These are phyloP conservation scores for Stagonosporopsis tanaceti DNA, from an alignment of 2,329 filamentous ascomycete species.

Conservation along the genomic window DNA sequence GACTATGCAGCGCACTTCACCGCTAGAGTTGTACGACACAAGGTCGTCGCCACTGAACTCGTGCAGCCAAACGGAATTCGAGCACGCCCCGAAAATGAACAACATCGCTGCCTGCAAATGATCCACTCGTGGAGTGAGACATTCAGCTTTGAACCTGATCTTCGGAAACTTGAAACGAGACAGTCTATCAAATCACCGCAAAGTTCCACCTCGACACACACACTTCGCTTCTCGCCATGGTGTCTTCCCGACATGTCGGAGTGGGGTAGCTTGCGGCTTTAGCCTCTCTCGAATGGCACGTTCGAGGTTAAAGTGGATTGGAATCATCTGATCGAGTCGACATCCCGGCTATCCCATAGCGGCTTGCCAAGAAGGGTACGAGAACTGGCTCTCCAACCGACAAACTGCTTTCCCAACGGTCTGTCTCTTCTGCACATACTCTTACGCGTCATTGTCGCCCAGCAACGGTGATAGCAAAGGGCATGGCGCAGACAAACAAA, in stretches of 20 bases:
- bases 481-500: constrained; percentile 6
- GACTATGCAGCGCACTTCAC: constrained; percentile 27
- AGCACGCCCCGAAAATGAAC: constrained; percentile 19
- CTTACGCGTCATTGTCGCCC: constrained; percentile 12
- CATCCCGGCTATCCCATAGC: constrained; percentile 32
- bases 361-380: constrained; percentile 33
- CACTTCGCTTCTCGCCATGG: constrained; percentile 8
- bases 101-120: constrained; percentile 3
- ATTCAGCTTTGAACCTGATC: constrained; percentile 15
- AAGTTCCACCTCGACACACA: constrained; percentile 1
- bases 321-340: constrained; percentile 45
- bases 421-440: constrained; percentile 19
- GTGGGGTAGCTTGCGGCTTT: constrained; percentile 27
- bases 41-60: constrained; percentile 27
- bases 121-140: constrained; percentile 23
- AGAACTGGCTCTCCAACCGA: constrained; percentile 23
- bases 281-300: constrained; percentile 28
- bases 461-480: neutral
- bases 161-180: constrained; percentile 41
- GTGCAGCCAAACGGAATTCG: constrained; percentile 27
- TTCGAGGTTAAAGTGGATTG: constrained; percentile 36
- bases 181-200: constrained; percentile 14
- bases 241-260: constrained; percentile 6
- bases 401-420: constrained; percentile 32
- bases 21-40: constrained; percentile 45